Evolutionary conservation across 805 yeast genomes (phyloP).

Genomic region (Pichia nakasei): DNA sequence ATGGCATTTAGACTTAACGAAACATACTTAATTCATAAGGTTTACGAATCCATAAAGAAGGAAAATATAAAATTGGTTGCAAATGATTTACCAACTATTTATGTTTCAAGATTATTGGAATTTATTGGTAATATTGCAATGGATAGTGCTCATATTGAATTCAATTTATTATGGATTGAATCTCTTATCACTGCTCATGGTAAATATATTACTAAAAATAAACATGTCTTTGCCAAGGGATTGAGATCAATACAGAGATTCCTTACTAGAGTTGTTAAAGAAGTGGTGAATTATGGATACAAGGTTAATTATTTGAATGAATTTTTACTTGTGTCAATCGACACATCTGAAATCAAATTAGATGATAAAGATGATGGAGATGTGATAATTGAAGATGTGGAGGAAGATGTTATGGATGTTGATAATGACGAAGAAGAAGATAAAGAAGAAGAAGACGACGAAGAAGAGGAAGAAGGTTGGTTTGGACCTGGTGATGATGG

Average conservation of each 20-base stretch:
- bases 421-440: constrained; percentile 24
- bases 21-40: constrained; percentile 55
- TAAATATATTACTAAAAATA: constrained; percentile 52
- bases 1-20: constrained; percentile 95
- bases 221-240: constrained; percentile 53
- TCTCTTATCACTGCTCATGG: constrained; percentile 68
- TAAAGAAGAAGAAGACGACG: constrained; percentile 21
- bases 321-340: constrained; percentile 33
- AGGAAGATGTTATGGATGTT: constrained; percentile 17
- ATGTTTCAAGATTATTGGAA: constrained; percentile 54
- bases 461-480: constrained; percentile 28
- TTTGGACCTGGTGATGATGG: constrained; percentile 25
- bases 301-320: constrained; percentile 46
- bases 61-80: constrained; percentile 61
- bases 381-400: constrained; percentile 22
- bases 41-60: constrained; percentile 67
- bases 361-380: constrained; percentile 21
- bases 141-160: constrained; percentile 79
- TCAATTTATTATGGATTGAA: constrained; percentile 74
- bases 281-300: constrained; percentile 46
- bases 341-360: not conserved
- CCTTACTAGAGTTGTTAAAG: constrained; percentile 65
- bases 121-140: constrained; percentile 62
- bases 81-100: constrained; percentile 66
- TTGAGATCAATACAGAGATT: constrained; percentile 69